phyloP scores from a whole-genome alignment of 495 filamentous ascomycete genomes.

The Immersiella caudata region DNA sequence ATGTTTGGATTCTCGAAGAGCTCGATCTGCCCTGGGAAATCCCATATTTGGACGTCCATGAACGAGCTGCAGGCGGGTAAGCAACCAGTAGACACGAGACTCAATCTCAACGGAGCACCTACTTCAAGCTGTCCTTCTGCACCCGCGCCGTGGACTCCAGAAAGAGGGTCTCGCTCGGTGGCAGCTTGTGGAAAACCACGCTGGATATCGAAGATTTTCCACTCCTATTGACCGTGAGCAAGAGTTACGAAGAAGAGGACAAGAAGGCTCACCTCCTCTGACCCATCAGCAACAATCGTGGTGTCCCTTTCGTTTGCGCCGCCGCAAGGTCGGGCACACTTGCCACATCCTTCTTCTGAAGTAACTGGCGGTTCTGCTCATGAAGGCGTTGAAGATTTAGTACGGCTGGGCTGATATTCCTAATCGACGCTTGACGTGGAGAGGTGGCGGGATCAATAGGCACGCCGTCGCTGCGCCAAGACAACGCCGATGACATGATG shows the following conservation, averaged over 20 bases:
- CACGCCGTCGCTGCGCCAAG: constrained; percentile 13
- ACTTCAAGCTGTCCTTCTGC: constrained; percentile 92
- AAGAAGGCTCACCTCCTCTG: constrained; percentile 72
- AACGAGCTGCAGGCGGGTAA: constrained; percentile 68
- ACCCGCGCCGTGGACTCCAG: constrained; percentile 91
- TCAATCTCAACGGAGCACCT: constrained; percentile 19
- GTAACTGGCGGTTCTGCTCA: constrained; percentile 57
- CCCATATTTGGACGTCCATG: constrained; percentile 98
- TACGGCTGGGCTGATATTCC: constrained; percentile 49
- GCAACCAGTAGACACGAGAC: constrained; percentile 14
- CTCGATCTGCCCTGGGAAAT: constrained; percentile 92
- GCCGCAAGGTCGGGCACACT: constrained; percentile 44
- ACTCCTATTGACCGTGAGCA: constrained; percentile 60
- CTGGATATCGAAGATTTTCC: constrained; percentile 97
- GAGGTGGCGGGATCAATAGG: constrained; percentile 29
- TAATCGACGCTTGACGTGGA: constrained; percentile 29
- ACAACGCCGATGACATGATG: constrained; percentile 41
- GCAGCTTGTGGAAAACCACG: constrained; percentile 97
- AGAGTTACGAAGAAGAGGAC: not conserved
- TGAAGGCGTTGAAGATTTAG: constrained; percentile 59
- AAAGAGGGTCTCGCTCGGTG: constrained; percentile 91
- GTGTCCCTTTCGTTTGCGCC: constrained; percentile 63
- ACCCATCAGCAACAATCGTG: constrained; percentile 90
- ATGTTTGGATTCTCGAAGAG: constrained; percentile 72
- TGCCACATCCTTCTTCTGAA: constrained; percentile 45